Conservation (phyloP, 208 protist genomes). For the Trypanosoma congolense region DNA sequence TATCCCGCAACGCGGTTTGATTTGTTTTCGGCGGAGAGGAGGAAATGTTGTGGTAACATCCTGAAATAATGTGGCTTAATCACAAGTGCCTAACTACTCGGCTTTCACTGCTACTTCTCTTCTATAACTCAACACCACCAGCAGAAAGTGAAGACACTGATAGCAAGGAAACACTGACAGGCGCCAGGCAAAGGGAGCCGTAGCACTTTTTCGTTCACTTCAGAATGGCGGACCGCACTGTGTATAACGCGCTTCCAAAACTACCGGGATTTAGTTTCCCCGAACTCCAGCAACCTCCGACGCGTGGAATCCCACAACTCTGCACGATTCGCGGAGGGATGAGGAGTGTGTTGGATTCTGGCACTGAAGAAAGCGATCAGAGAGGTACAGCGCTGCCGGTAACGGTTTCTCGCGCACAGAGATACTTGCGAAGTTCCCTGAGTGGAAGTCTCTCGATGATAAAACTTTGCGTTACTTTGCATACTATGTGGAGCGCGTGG, state of each 20-base stretch:
- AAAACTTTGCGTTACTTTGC: constrained; percentile 95
- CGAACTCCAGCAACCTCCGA: constrained; percentile 56
- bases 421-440: constrained; percentile 69
- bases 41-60: no score
- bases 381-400: constrained; percentile 23
- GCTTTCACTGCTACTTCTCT: no score
- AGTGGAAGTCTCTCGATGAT: constrained; percentile 89
- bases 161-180: no score
- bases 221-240: constrained; percentile 47
- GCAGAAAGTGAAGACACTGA: no score
- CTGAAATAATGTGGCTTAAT: no score
- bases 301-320: constrained; percentile 35
- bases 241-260: constrained; percentile 86
- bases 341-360: constrained; percentile 34
- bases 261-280: constrained; percentile 76
- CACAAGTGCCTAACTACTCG: no score
- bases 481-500: constrained; percentile 93
- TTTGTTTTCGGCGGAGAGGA: no score
- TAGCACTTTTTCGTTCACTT: constrained; percentile 3
- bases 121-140: no score
- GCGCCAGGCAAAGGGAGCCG: no score
- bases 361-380: neutral
- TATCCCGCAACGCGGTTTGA: no score
- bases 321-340: constrained; percentile 54
- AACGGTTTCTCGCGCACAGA: constrained; percentile 52